Conservation (phyloP, 768 basidiomycete genomes). For the Rhodotorula toruloides region DNA sequence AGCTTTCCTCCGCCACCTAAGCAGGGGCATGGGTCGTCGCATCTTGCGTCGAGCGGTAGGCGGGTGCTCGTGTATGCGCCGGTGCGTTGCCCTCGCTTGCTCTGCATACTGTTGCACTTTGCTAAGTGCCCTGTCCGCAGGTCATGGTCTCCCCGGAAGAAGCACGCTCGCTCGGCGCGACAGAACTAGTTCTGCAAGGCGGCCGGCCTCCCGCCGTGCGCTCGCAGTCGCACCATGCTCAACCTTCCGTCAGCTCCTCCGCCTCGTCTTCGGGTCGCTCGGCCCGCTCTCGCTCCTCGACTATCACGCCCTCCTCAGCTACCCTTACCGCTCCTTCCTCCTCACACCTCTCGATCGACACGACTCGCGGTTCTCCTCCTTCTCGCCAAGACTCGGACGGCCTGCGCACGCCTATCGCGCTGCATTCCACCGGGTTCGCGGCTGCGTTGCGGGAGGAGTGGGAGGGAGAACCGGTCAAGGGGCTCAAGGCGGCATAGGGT, state of each 20-base stretch:
- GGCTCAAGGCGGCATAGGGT: neutral
- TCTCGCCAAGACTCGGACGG: constrained; percentile 5
- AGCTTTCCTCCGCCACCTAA: constrained; percentile 24
- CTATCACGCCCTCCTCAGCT: neutral
- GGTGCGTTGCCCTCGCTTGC: neutral
- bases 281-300: constrained; percentile 2
- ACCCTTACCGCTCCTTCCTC: neutral
- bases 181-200: constrained; percentile 14
- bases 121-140: too few relatives aligned
- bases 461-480: neutral
- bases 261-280: neutral
- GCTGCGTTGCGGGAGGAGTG: neutral
- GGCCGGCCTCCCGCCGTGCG: neutral
- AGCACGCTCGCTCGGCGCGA: constrained; percentile 19
- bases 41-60: neutral
- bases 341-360: neutral
- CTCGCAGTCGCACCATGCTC: too few relatives aligned
- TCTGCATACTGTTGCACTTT: neutral
- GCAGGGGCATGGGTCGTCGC: neutral
- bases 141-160: constrained; percentile 28
- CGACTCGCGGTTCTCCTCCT: neutral
- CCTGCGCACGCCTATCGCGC: neutral
- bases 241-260: neutral
- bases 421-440: neutral
- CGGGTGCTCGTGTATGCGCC: constrained; percentile 29